Base-by-base conservation (phyloP, 148 eudicot genomes). In the Cornus florida region DNA sequence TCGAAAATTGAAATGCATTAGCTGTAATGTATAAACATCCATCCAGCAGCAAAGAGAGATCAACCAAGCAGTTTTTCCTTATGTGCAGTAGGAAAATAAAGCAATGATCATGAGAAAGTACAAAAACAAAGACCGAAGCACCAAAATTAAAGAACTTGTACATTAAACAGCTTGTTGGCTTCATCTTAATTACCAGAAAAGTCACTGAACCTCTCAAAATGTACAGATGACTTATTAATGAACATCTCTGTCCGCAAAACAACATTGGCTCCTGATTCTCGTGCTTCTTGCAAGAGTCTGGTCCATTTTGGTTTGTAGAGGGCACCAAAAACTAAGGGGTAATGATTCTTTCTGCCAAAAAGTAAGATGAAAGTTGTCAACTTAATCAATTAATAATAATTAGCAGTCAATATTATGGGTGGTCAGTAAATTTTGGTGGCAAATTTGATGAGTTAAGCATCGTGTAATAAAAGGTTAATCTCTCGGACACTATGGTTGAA, bases 221-320 rank as follows among this genome's bases (percentile, higher is more conserved):
- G 98, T 79, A 88, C 92, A 76, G 83, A 90, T 67, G 98, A 94
- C 78, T 93, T 95, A 28, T 92, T 92, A 22, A 90, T 83, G 67
- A 93, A 91, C 98, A 93, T 93, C 79, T 93, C 95, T 73, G 88
- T 79, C 62, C 98, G 95, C 22, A 87, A 77, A n/a, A 90, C 92
- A 50, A 86, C 83, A 48, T 80, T 77, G 33, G 90, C 94, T 67
- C 95, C 97, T 38, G 73, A 35, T 77, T 89, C 87, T 77, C 84
- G 84, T 59, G 98, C 92, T 88, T 93, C 98, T 20, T 73, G 85
- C 72, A 93, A 64, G 10, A 93, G 84, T 79, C 91, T 87, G 66
- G 98, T 93, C 56, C 88, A 88, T 83, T 90, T 93, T 7, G 98
- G 98, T 9, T 91, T 86, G 86, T 93, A 93, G 41, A 93, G 89